A percentile compares a stretch with the other conserved stretches of the same genome.
phyloP scores from a whole-genome alignment of 768 basidiomycete species.

The Podaxis mareebaensis region DNA sequence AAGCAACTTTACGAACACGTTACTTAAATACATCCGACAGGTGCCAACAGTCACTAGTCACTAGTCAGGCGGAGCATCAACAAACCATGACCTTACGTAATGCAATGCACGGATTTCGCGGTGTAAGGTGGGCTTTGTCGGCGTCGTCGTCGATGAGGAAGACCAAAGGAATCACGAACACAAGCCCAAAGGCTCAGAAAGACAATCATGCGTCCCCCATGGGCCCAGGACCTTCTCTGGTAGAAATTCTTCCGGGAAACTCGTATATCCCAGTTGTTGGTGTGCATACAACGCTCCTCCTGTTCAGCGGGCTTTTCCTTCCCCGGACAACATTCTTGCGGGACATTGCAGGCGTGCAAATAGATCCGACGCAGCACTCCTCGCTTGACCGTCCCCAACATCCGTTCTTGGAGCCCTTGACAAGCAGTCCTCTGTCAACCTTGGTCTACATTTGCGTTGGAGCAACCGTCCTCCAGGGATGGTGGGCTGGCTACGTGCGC shows the following conservation, averaged over 20 bases:
- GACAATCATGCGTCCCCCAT: neutral
- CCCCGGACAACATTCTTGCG: constrained; percentile 58
- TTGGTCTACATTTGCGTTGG: constrained; percentile 60
- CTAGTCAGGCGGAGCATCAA: neutral
- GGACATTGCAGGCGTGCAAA: constrained; percentile 31
- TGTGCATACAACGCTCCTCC: constrained; percentile 65
- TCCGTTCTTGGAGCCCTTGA: constrained; percentile 67
- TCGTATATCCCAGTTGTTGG: constrained; percentile 65
- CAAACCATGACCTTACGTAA: neutral
- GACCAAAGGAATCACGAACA: neutral
- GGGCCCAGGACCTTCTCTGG: neutral
- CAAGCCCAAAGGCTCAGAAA: neutral
- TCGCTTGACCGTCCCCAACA: constrained; percentile 69
- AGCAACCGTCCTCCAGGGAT: constrained; percentile 52
- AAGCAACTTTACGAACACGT: neutral
- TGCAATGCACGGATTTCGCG: neutral
- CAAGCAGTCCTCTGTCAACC: constrained; percentile 57
- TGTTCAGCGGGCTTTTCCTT: constrained; percentile 68
- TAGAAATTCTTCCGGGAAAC: constrained; percentile 8
- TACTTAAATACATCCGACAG: too few relatives aligned
- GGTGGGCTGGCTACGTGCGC: constrained; percentile 74
- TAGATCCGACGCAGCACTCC: constrained; percentile 33
- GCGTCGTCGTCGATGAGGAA: neutral
- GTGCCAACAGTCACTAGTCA: neutral
- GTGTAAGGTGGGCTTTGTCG: neutral